phyloP scores from a whole-genome alignment of 1,139 yeast species.

The Hyphopichia khmerensis region DNA sequence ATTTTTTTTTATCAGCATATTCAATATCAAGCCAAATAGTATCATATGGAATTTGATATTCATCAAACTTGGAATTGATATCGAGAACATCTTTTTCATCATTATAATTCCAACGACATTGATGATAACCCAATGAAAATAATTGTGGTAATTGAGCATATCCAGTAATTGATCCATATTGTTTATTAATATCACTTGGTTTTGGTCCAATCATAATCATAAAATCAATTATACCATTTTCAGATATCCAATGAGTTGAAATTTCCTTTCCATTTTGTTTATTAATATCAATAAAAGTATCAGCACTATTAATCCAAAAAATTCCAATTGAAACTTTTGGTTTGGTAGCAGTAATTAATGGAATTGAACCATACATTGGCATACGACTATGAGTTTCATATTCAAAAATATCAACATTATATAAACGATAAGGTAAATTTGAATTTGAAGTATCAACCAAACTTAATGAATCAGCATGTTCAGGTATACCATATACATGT shows the following conservation, averaged over 20 bases:
- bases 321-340: constrained; percentile 65
- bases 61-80: constrained; percentile 69
- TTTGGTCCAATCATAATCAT: constrained; percentile 63
- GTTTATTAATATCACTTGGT: constrained; percentile 59
- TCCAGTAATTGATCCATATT: constrained; percentile 78
- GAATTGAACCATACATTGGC: constrained; percentile 96
- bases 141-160: constrained; percentile 70
- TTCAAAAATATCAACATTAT: constrained; percentile 92
- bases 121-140: constrained; percentile 88
- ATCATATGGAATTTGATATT: constrained; percentile 78
- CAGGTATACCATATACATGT: constrained; percentile 89
- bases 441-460: constrained; percentile 62
- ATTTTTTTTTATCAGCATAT: constrained; percentile 80
- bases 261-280: constrained; percentile 25
- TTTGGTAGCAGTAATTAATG: constrained; percentile 73
- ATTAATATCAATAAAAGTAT: constrained; percentile 80
- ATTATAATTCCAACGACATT: constrained; percentile 96
- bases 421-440: constrained; percentile 75
- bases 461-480: constrained; percentile 81
- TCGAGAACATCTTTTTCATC: constrained; percentile 80
- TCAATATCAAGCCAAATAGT: constrained; percentile 95
- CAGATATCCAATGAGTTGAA: constrained; percentile 89
- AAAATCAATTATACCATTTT: constrained; percentile 79
- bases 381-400: constrained; percentile 77
- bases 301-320: constrained; percentile 93